phyloP scores from a whole-genome alignment of 768 basidiomycete genomes.

The Russula compacta region DNA sequence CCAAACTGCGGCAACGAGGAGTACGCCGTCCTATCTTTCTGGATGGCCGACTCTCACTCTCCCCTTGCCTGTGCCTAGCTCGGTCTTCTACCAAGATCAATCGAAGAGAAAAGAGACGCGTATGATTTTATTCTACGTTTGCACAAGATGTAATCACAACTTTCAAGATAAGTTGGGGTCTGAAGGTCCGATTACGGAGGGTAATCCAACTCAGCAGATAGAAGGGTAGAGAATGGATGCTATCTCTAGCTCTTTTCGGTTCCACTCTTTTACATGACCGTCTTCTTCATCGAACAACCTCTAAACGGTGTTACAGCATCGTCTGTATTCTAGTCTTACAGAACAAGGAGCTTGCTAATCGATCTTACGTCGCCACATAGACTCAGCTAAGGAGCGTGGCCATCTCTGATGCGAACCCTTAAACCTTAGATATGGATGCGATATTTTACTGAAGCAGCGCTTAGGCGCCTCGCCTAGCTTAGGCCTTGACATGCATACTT shows the following conservation, averaged over 20 bases:
- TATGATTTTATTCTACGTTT: slow-evolving; percentile 91
- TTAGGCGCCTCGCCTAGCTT: too few relatives aligned
- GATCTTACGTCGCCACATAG: not conserved
- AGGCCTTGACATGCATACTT: too few relatives aligned
- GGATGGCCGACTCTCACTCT: not conserved
- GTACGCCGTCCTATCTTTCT: slow-evolving; percentile 30
- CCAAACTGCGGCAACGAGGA: slow-evolving; percentile 76
- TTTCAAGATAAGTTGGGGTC: slow-evolving; percentile 56
- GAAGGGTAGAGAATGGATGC: not conserved
- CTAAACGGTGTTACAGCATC: not conserved
- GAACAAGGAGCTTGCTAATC: not conserved
- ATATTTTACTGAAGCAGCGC: too few relatives aligned
- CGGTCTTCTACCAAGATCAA: slow-evolving; percentile 94
- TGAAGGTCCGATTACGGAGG: slow-evolving; percentile 32
- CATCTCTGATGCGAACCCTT: not conserved
- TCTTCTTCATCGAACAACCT: not conserved
- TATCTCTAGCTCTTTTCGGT: not conserved
- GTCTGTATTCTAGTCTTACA: not conserved
- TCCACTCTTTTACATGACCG: not conserved
- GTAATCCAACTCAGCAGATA: not conserved
- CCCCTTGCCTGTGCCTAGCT: slow-evolving; percentile 37
- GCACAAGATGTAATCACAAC: slow-evolving; percentile 68
- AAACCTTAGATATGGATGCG: not conserved
- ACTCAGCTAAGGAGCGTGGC: not conserved
- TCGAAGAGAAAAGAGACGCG: slow-evolving; percentile 93